phyloP scores from a whole-genome alignment of 2,329 filamentous ascomycete genomes.

The Alternaria conjuncta region DNA sequence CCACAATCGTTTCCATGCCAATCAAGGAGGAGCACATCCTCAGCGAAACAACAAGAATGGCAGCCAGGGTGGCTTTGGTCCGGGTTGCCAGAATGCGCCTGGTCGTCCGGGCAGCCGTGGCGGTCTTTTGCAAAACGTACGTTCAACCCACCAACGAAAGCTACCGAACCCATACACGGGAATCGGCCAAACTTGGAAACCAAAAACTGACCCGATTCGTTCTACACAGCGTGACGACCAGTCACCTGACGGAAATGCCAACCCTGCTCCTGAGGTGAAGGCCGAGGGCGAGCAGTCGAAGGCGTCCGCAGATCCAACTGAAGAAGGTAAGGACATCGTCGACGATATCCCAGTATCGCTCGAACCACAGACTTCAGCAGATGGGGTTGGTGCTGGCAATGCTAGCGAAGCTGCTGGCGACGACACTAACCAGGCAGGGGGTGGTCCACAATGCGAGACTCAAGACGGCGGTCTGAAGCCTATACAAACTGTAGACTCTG shows the following conservation, averaged over 20 bases:
- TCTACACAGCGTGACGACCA: conserved; percentile 39
- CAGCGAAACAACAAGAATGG: conserved; percentile 51
- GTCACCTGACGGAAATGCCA: conserved; percentile 37
- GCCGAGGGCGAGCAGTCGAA: conserved; percentile 38
- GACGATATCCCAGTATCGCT: conserved; percentile 12
- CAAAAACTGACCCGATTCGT: conserved; percentile 34
- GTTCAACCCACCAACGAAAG: conserved; percentile 34
- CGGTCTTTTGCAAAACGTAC: conserved; percentile 43
- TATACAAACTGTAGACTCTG: conserved; percentile 45
- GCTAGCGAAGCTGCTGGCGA: conserved; percentile 15
- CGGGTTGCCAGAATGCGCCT: conserved; percentile 31
- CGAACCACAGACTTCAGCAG: conserved; percentile 7
- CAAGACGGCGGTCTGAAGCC: conserved; percentile 35
- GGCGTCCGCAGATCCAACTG: conserved; percentile 27
- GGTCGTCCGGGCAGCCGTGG: conserved; percentile 42
- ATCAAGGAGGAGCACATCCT: conserved; percentile 62
- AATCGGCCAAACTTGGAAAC: conserved; percentile 11
- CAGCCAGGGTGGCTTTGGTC: conserved; percentile 45
- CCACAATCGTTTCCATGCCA: conserved; percentile 78
- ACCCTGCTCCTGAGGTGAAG: conserved; percentile 42
- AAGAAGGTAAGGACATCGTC: conserved; percentile 39
- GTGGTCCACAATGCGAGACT: conserved; percentile 16
- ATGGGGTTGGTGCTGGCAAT: conserved; percentile 11
- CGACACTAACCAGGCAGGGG: conserved; percentile 27
- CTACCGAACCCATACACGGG: conserved; percentile 15